A percentile compares a stretch with the other conserved stretches of the same genome.
phyloP scores from a whole-genome alignment of 2,329 filamentous ascomycete species.

The Pseudogymnoascus sp. region DNA sequence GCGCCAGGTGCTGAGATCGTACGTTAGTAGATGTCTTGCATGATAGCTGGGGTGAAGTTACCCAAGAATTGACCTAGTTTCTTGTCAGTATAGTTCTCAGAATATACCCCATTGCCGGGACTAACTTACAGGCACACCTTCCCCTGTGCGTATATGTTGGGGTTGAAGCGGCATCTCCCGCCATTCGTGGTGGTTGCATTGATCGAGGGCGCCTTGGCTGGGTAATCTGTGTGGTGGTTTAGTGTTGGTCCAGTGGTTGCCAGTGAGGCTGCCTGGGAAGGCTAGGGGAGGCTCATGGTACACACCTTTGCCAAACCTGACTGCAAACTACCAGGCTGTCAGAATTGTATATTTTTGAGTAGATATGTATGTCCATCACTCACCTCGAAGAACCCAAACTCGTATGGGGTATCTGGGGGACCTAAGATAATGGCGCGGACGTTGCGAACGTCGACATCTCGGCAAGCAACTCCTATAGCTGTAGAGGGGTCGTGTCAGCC shows the following conservation, averaged over 20 bases:
- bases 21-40: conserved; percentile 12
- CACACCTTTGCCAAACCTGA: conserved; percentile 69
- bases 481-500: conserved; percentile 12
- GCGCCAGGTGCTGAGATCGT: conserved; percentile 71
- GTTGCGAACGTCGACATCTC: conserved; percentile 81
- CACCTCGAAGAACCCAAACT: conserved; percentile 96
- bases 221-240: conserved; percentile 60
- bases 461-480: conserved; percentile 82
- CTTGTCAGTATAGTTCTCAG: conserved; percentile 18
- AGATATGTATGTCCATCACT: conserved; percentile 18
- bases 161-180: conserved; percentile 88
- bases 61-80: conserved; percentile 77
- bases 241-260: neutral
- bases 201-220: conserved; percentile 56
- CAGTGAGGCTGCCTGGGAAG: neutral
- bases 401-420: conserved; percentile 89
- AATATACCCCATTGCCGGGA: neutral
- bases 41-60: conserved; percentile 35
- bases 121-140: conserved; percentile 83
- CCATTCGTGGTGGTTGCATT: conserved; percentile 76
- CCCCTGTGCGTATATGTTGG: conserved; percentile 87
- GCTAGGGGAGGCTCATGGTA: neutral
- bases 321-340: conserved; percentile 52
- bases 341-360: conserved; percentile 16
- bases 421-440: conserved; percentile 85